phyloP scores from a whole-genome alignment of 2,329 filamentous ascomycete species.

The Amauroascus niger region DNA sequence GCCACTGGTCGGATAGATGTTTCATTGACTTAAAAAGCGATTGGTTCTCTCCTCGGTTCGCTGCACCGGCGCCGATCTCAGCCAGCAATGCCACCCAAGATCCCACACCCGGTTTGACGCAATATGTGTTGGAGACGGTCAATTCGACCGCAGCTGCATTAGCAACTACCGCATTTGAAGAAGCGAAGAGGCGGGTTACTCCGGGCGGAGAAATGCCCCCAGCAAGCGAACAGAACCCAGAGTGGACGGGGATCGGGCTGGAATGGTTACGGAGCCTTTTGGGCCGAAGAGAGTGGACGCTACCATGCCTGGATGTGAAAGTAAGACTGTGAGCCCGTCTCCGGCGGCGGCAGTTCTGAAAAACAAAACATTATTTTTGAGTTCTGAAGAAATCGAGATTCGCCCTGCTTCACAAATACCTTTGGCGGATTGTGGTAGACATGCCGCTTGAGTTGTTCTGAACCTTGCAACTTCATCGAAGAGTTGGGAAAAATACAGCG shows the following conservation, averaged over 20 bases:
- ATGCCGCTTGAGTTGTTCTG: not conserved
- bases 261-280: slow-evolving; percentile 79
- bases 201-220: slow-evolving; percentile 17
- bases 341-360: not conserved
- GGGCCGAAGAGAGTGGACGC: slow-evolving; percentile 75
- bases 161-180: slow-evolving; percentile 57
- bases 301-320: slow-evolving; percentile 84
- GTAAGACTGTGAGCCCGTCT: slow-evolving; percentile 53
- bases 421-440: not conserved
- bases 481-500: not conserved
- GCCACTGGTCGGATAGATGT: slow-evolving; percentile 78
- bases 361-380: not conserved
- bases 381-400: not conserved
- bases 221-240: slow-evolving; percentile 39
- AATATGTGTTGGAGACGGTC: slow-evolving; percentile 41
- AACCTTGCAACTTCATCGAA: not conserved
- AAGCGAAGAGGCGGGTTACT: slow-evolving; percentile 38
- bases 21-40: slow-evolving; percentile 88
- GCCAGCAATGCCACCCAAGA: slow-evolving; percentile 1
- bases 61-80: slow-evolving; percentile 28
- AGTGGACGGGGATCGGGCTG: slow-evolving; percentile 67
- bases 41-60: slow-evolving; percentile 78
- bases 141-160: slow-evolving; percentile 62
- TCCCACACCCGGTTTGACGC: slow-evolving; percentile 26
- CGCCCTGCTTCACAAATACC: not conserved